Percentiles rank a stretch among this genome's conserved stretches.
These are phyloP conservation scores for Phytopythium vexans DNA, from an alignment of 352 stramenopile species.

Conservation along the genomic window DNA sequence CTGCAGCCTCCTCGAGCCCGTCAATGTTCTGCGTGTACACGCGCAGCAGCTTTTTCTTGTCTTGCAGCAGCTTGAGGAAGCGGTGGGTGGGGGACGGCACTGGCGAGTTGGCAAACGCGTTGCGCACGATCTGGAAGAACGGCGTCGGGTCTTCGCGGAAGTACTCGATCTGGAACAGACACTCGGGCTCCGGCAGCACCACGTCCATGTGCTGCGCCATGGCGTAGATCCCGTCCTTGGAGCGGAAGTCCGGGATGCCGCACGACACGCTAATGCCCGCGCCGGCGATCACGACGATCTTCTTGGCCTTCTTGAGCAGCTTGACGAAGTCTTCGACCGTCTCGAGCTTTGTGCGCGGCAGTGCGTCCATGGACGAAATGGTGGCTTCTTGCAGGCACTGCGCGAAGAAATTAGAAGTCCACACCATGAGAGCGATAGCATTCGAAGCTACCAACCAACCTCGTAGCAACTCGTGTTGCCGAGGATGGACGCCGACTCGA, in stretches of 20 bases:
- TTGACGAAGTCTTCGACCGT: conserved; percentile 62
- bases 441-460: conserved; percentile 8
- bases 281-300: conserved; percentile 90
- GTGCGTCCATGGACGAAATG: conserved; percentile 21
- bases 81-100: conserved; percentile 92
- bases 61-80: conserved; percentile 92
- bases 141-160: conserved; percentile 94
- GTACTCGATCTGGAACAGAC: conserved; percentile 98
- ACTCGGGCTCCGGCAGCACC: conserved; percentile 93
- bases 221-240: conserved; percentile 83
- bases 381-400: conserved; percentile 55
- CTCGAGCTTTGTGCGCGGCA: conserved; percentile 30
- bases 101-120: conserved; percentile 63
- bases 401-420: neutral
- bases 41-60: conserved; percentile 89
- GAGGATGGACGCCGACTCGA: conserved; percentile 55
- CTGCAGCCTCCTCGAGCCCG: conserved; percentile 90
- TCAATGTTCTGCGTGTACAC: conserved; percentile 99
- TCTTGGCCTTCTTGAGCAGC: conserved; percentile 73
- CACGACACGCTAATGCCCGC: conserved; percentile 95
- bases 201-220: conserved; percentile 80
- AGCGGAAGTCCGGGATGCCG: conserved; percentile 98
- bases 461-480: conserved; percentile 78
- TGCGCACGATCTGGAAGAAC: conserved; percentile 96
- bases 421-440: neutral